Conservation (phyloP, 2,329 filamentous ascomycete genomes). For the Cytospora chrysosperma region DNA sequence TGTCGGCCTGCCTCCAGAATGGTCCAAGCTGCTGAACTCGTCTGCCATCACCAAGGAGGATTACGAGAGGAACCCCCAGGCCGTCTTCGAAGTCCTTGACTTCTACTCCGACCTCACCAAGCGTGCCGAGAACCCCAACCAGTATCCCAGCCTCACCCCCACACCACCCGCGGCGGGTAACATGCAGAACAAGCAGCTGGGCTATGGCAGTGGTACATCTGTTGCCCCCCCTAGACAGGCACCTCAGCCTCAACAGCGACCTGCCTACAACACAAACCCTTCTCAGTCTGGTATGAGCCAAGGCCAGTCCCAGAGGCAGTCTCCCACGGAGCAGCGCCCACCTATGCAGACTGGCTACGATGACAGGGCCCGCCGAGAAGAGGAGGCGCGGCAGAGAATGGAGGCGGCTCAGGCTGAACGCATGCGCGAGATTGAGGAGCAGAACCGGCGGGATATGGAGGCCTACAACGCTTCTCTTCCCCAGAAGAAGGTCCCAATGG, state of each 20-base stretch:
- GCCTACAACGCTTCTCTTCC: constrained; percentile 89
- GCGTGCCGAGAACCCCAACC: constrained; percentile 67
- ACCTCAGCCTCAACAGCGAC: constrained; percentile 57
- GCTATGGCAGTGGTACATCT: constrained; percentile 54
- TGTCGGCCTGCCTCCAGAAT: constrained; percentile 89
- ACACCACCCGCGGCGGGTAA: constrained; percentile 58
- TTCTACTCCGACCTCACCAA: constrained; percentile 85
- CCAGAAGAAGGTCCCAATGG: constrained; percentile 74
- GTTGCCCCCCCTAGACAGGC: constrained; percentile 63
- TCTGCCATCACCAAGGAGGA: constrained; percentile 98
- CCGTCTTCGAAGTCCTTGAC: constrained; percentile 75
- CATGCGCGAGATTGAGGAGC: constrained; percentile 60
- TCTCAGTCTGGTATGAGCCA: constrained; percentile 36
- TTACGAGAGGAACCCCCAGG: constrained; percentile 94
- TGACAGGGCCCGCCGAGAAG: constrained; percentile 43
- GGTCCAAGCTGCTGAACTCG: constrained; percentile 93
- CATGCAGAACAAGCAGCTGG: constrained; percentile 62
- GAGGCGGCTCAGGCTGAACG: constrained; percentile 56
- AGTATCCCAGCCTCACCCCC: constrained; percentile 67
- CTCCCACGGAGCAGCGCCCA: constrained; percentile 50
- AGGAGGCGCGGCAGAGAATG: constrained; percentile 63
- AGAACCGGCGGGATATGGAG: constrained; percentile 73
- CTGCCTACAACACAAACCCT: constrained; percentile 41
- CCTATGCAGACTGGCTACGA: constrained; percentile 61
- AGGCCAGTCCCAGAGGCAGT: constrained; percentile 43